These are phyloP conservation scores for Rhodotorula mucilaginosa DNA, from an alignment of 1,284 basidiomycete genomes.

Conservation along the genomic window DNA sequence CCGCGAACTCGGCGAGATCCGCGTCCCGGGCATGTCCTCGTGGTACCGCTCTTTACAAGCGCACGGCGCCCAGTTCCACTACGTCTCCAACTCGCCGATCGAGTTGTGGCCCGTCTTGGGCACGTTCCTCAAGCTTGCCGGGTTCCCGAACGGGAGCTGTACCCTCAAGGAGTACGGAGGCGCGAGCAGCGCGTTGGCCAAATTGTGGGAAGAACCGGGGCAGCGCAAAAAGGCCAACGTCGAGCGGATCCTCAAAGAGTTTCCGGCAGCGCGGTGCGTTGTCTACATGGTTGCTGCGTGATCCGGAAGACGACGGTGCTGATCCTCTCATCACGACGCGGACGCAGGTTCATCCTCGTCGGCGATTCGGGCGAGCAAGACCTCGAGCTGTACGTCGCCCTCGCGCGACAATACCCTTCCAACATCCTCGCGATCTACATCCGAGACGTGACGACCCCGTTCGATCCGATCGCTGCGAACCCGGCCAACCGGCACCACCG, in stretches of 20 bases:
- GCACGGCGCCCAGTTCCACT: conserved; percentile 63
- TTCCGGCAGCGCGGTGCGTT: conserved; percentile 49
- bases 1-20: conserved; percentile 62
- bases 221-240: conserved; percentile 76
- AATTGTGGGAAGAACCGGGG: conserved; percentile 67
- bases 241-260: conserved; percentile 62
- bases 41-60: conserved; percentile 51
- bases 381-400: conserved; percentile 60
- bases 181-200: conserved; percentile 66
- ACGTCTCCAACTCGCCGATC: conserved; percentile 80
- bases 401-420: conserved; percentile 64
- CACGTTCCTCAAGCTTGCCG: conserved; percentile 71
- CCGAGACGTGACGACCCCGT: conserved; percentile 61
- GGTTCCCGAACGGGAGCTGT: conserved; percentile 61
- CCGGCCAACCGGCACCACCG: background rate
- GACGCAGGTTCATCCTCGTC: conserved; percentile 71
- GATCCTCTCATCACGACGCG: background rate
- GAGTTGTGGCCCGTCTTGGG: conserved; percentile 76
- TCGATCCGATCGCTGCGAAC: background rate
- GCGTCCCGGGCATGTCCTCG: conserved; percentile 79
- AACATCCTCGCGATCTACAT: conserved; percentile 65
- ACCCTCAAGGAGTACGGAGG: conserved; percentile 71
- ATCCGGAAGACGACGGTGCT: no score
- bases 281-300: background rate
- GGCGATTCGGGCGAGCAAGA: conserved; percentile 82